Conservation (phyloP, 176 grass and related monocot genomes). For the Bonia amplexicaulis region DNA sequence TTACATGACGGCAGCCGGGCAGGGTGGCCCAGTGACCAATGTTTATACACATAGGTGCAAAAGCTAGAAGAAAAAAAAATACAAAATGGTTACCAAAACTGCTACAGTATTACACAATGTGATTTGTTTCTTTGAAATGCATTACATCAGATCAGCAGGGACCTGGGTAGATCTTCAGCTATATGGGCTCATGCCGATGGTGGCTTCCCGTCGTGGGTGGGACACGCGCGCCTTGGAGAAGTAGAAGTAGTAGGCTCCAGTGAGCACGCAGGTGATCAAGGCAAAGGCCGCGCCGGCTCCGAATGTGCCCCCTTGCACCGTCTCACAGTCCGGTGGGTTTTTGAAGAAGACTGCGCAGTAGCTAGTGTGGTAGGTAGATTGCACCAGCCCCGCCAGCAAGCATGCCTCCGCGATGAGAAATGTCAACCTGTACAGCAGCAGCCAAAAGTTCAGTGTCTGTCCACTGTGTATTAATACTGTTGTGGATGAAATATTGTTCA, state of each 20-base stretch:
- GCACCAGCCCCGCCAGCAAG: conserved; percentile 67
- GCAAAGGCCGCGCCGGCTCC: conserved; percentile 71
- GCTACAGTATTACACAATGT: conserved; percentile 11
- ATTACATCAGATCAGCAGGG: not conserved
- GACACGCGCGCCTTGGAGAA: conserved; percentile 53
- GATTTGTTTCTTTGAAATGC: not conserved
- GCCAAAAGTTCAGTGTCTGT: not conserved
- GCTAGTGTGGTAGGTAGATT: conserved; percentile 78
- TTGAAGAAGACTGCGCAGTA: conserved; percentile 44
- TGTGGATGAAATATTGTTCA: not conserved
- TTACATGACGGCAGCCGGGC: not conserved
- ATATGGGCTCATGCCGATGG: conserved; percentile 58
- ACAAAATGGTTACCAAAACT: conserved; percentile 30
- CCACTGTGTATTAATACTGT: not conserved
- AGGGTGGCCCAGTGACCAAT: not conserved
- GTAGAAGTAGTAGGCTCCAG: conserved; percentile 56
- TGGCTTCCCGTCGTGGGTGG: conserved; percentile 30
- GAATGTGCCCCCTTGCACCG: conserved; percentile 62
- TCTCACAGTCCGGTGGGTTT: conserved; percentile 62
- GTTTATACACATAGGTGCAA: not conserved
- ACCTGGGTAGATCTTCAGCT: not conserved
- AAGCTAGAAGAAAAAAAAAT: not conserved
- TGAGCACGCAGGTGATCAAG: conserved; percentile 63
- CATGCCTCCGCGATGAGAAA: conserved; percentile 75
- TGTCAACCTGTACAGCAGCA: conserved; percentile 47